Conservation (phyloP, 257 asterid genomes). For the Rauvolfia tetraphylla region DNA sequence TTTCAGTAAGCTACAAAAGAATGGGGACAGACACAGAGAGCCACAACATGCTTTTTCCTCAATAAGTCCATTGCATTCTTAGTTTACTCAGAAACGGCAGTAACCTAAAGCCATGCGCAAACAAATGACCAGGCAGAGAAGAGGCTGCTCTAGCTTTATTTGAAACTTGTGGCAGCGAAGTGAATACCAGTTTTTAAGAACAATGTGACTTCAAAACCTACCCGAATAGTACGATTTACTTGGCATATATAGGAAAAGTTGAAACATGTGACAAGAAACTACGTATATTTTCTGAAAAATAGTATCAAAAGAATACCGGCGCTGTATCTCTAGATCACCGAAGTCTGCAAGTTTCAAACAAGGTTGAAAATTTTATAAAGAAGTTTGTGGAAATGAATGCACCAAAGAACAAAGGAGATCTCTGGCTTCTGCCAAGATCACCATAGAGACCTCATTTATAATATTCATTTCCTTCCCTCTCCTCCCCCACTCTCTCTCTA, state of each 20-base stretch:
- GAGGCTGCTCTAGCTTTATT: neutral
- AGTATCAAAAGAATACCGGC: neutral
- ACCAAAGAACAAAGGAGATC: constrained; percentile 16
- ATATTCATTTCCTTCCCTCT: neutral
- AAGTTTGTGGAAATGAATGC: neutral
- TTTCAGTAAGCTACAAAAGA: neutral
- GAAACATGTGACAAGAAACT: constrained; percentile 1
- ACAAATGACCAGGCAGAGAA: neutral
- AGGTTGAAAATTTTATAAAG: neutral
- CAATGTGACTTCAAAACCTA: constrained; percentile 24
- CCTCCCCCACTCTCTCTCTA: neutral
- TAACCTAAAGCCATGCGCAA: neutral
- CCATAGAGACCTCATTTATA: constrained; percentile 9
- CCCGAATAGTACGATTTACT: constrained; percentile 9
- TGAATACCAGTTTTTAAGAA: constrained; percentile 26
- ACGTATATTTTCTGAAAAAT: neutral
- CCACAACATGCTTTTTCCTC: neutral
- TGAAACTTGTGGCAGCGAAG: constrained; percentile 10
- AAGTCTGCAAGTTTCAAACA: neutral
- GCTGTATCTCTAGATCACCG: neutral
- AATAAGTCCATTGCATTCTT: neutral
- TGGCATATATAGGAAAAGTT: neutral
- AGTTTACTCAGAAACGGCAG: neutral
- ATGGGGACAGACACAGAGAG: neutral
- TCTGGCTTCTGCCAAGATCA: constrained; percentile 16